phyloP scores from a whole-genome alignment of 2,329 filamentous ascomycete species.

The Monosporascus sp. region DNA sequence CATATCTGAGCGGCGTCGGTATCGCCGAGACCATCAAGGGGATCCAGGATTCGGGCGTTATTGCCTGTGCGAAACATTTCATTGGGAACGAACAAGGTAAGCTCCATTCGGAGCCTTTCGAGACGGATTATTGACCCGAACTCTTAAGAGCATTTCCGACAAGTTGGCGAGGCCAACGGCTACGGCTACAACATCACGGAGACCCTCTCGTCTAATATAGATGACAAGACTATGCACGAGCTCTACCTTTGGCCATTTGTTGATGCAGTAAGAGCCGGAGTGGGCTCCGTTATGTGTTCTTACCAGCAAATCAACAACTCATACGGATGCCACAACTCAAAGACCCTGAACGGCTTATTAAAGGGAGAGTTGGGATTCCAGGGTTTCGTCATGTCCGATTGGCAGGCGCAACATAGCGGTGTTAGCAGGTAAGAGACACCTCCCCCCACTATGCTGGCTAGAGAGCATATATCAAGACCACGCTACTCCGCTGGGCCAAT shows the following conservation, averaged over 20 bases:
- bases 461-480: background rate
- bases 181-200: slow-evolving; percentile 61
- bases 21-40: slow-evolving; percentile 72
- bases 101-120: background rate
- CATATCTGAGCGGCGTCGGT: slow-evolving; percentile 65
- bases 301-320: slow-evolving; percentile 80
- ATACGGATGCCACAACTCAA: slow-evolving; percentile 74
- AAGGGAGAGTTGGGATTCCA: slow-evolving; percentile 79
- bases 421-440: slow-evolving; percentile 32
- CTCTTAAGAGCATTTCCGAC: slow-evolving; percentile 62
- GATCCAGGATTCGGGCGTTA: slow-evolving; percentile 72
- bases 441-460: background rate
- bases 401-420: slow-evolving; percentile 69
- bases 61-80: slow-evolving; percentile 73
- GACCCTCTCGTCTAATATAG: slow-evolving; percentile 53
- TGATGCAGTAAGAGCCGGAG: slow-evolving; percentile 64
- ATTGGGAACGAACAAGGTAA: slow-evolving; percentile 62
- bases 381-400: slow-evolving; percentile 77
- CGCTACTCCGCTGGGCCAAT: background rate
- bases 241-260: slow-evolving; percentile 75
- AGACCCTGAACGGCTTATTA: slow-evolving; percentile 67
- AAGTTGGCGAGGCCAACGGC: slow-evolving; percentile 48
- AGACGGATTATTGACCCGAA: slow-evolving; percentile 9
- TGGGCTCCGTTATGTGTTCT: slow-evolving; percentile 59
- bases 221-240: slow-evolving; percentile 71